Evolutionary conservation across 2,329 filamentous ascomycete genomes (phyloP), one percentile per base, ranked within the genome.

Genomic region (Scedosporium boydii): DNA sequence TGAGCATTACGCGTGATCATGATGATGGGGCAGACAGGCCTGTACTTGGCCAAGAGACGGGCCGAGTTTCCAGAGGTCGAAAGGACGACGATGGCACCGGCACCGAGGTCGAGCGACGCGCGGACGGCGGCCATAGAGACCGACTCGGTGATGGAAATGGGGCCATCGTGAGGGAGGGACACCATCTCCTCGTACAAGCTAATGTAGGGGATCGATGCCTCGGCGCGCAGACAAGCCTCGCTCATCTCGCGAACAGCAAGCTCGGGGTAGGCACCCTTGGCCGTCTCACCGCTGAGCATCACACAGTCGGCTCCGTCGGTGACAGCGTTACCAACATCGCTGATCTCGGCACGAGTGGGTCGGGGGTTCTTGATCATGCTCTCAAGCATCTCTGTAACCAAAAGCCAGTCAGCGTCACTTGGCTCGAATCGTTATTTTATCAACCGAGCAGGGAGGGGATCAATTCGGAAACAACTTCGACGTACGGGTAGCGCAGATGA

Each of bases 301-400:
- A 99, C 95, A 80, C 95, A 99, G 85, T 99, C 95, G 65, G 93
- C 92, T 72, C 95, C 95, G 74, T 99, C 95, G 60, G 96, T 91
- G 68, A 99, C 64, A 68, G 95, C 95, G 77, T 99, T 99, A 70
- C 95, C 95, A 66, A 99, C 95, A 74, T 99, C 95, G 73, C 91
- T 96, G 75, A 99, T 96, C 82, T 99, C 95, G 67, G 95, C 95
- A 79, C 95, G 92, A 67, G 95, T 99, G 60, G 95, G 95, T 66
- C 95, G 91, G 69, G 95, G 95, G 84, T 99, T 99, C 85, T 96
- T 97, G 78, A 96, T 99, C 95, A 99, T 99, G 67, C 92, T 96
- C 86, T 99, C 95, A 51, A 99, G 86, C 95, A 99, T 99, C 83
- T 99, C 95, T 48, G 95, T 99, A 65, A 95, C 95, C 79, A 93